Conservation (phyloP, 805 yeast genomes). For the Sugiyamaella marilandica region DNA sequence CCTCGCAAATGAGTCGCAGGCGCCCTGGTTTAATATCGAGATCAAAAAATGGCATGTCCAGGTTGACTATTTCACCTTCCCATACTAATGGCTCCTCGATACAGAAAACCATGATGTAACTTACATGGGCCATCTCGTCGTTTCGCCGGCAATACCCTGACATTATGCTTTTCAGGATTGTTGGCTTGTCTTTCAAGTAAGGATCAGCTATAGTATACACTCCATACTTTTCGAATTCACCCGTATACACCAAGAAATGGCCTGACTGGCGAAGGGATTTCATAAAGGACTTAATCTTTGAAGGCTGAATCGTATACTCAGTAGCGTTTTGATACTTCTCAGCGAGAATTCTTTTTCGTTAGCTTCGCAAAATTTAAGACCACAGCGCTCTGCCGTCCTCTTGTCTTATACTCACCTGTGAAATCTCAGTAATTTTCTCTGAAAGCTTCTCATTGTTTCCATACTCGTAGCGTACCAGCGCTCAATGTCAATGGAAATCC, state of each 20-base stretch:
- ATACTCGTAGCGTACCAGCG: conserved; percentile 45
- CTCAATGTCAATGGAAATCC: conserved; percentile 40
- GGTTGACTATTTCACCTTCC: conserved; percentile 73
- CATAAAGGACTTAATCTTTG: conserved; percentile 44
- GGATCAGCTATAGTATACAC: conserved; percentile 75
- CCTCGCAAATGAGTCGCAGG: conserved; percentile 61
- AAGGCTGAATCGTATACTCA: conserved; percentile 36
- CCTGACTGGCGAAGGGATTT: conserved; percentile 56
- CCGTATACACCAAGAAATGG: conserved; percentile 74
- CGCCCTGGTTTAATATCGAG: conserved; percentile 64
- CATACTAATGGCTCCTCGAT: conserved; percentile 84
- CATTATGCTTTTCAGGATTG: conserved; percentile 27
- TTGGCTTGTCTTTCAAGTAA: conserved; percentile 41
- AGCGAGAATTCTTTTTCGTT: conserved; percentile 40
- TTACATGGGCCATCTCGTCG: conserved; percentile 37
- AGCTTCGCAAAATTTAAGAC: conserved; percentile 11
- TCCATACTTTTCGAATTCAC: conserved; percentile 67
- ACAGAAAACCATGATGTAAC: conserved; percentile 67
- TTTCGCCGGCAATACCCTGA: conserved; percentile 31
- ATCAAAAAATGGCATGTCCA: conserved; percentile 34
- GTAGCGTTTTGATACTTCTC: conserved; percentile 68
- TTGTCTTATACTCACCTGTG: conserved; percentile 49
- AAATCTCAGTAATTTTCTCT: conserved; percentile 79
- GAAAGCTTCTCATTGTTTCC: conserved; percentile 44
- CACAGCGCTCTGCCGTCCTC: conserved; percentile 10